Evolutionary conservation across 345 rosid genomes (phyloP).

Genomic region (Schrenkiella parvula): DNA sequence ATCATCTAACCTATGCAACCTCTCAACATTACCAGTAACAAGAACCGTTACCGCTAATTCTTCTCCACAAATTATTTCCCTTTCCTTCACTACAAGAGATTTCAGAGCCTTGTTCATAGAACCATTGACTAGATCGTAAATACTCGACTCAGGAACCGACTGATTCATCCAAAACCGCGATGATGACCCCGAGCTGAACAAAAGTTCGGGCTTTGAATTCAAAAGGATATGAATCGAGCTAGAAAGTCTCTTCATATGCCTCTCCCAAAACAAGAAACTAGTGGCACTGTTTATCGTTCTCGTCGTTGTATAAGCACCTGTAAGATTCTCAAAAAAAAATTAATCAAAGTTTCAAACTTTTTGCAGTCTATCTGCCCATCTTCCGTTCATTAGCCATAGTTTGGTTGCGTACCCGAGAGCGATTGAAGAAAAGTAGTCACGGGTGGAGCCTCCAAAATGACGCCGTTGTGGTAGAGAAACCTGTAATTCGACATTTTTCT

Average conservation of each 20-base stretch:
- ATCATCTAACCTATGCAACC: constrained; percentile 25
- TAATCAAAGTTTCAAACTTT: neutral
- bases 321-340: neutral
- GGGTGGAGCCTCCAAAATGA: constrained; percentile 48
- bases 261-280: constrained; percentile 63
- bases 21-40: constrained; percentile 52
- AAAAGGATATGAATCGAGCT: constrained; percentile 52
- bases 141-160: constrained; percentile 36
- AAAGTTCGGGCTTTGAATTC: constrained; percentile 43
- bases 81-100: constrained; percentile 39
- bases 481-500: constrained; percentile 39
- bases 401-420: constrained; percentile 42
- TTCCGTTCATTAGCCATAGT: neutral
- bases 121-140: constrained; percentile 43
- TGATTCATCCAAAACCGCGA: constrained; percentile 10
- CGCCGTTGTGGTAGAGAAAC: constrained; percentile 58
- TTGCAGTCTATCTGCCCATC: neutral
- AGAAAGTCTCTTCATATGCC: constrained; percentile 57
- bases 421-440: constrained; percentile 62
- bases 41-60: constrained; percentile 79
- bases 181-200: constrained; percentile 31
- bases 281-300: constrained; percentile 55
- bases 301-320: constrained; percentile 85
- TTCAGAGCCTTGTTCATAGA: constrained; percentile 45
- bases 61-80: constrained; percentile 37